Evolutionary conservation across 2,329 filamentous ascomycete genomes (phyloP), one percentile per base, ranked within the genome.

Genomic region (Leptographium wingfieldii): DNA sequence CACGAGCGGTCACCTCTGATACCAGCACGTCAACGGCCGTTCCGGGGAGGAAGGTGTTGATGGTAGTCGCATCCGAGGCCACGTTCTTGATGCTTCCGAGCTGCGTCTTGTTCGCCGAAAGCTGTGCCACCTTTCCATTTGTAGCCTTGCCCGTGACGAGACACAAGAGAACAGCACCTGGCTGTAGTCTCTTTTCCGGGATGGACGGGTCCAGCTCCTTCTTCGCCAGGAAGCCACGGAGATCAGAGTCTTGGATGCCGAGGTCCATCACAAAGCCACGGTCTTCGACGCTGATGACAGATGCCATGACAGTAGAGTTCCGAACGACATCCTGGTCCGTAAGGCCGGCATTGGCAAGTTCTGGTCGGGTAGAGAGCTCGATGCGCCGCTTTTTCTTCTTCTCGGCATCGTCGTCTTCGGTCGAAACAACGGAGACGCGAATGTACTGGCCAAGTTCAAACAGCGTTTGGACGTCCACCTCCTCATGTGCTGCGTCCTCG

Each of bases 241-340:
- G 71, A 46, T 82, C 80, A 38, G 79, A 74, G 58, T 84, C 82
- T 43, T 84, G 78, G 7, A 97, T 76, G 22, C 90, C 90, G 46
- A 97, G 74, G 66, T 96, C 90, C 90, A 99, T 96, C 60, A 97
- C 83, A 61, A 94, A 81, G 63, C 94, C 94, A 68, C 96, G 92
- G 67, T 99, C 95, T 72, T 99, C 92, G n/a, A 95, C 87, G 72
- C 92, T 99, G 57, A 81, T 74, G 31, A 99, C 86, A 0, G 91
- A 87, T 2, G 91, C 92, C 80, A 97, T 95, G 25, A 97, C 76
- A 54, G 88, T 91, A 64, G 78, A 80, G 68, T 95, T 87, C 49
- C 80, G 73, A 11, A 94, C 84, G 11, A 96, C 73, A 67, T 90
- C 90, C 49, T 87, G 83, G 65, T 83, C 80, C 3, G 81, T 77